These are phyloP conservation scores for Blastocystis sp. DNA, from an alignment of 352 stramenopile species.

Conservation along the genomic window DNA sequence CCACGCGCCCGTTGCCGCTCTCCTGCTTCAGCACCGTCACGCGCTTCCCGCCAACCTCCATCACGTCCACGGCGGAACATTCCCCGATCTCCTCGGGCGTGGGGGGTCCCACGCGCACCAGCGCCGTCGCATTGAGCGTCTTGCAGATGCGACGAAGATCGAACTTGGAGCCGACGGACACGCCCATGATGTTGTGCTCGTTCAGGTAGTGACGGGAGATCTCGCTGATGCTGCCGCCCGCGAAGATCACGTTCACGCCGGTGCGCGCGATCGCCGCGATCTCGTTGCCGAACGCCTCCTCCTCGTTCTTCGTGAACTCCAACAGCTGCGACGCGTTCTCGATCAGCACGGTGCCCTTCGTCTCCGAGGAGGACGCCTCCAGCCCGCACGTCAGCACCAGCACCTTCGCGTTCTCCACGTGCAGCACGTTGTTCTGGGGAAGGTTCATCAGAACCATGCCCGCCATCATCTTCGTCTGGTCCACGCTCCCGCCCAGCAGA, in stretches of 20 bases:
- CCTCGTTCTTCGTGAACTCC: slow-evolving; percentile 92
- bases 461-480: slow-evolving; percentile 90
- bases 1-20: slow-evolving; percentile 86
- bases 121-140: slow-evolving; percentile 89
- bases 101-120: slow-evolving; percentile 91
- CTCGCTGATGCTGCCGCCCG: slow-evolving; percentile 91
- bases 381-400: slow-evolving; percentile 81
- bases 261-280: slow-evolving; percentile 91
- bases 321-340: slow-evolving; percentile 80
- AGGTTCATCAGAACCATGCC: slow-evolving; percentile 92
- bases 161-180: slow-evolving; percentile 97
- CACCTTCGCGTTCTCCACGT: slow-evolving; percentile 87
- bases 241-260: slow-evolving; percentile 91
- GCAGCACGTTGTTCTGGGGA: slow-evolving; percentile 87
- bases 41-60: slow-evolving; percentile 91
- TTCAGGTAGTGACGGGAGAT: slow-evolving; percentile 99
- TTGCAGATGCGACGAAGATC: slow-evolving; percentile 93
- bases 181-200: slow-evolving; percentile 91
- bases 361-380: slow-evolving; percentile 91
- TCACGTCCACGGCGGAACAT: slow-evolving; percentile 85
- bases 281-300: slow-evolving; percentile 93
- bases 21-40: slow-evolving; percentile 92
- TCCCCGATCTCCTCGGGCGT: slow-evolving; percentile 96
- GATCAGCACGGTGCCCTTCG: slow-evolving; percentile 99
- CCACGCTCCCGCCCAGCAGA: slow-evolving; percentile 90